Evolutionary conservation across 495 filamentous ascomycete species (phyloP).

Genomic region (Daldinia decipiens): DNA sequence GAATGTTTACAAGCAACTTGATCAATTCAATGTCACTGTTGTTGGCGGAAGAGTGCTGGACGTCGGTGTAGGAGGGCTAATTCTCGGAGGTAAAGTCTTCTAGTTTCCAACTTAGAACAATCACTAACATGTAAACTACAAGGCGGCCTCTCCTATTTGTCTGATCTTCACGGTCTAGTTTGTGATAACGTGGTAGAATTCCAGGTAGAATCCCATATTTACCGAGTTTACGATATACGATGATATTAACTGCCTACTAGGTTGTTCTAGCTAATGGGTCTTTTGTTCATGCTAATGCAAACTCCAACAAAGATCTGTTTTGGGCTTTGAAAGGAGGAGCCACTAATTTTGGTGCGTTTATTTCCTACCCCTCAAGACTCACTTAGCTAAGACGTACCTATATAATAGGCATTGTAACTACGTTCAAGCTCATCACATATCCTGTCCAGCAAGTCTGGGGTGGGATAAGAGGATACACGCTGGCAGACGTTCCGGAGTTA

Average conservation of each 20-base stretch:
- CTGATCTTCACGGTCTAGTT: constrained; percentile 2
- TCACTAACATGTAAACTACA: not conserved
- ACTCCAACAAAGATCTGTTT: not conserved
- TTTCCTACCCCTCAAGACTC: not conserved
- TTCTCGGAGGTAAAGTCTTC: constrained; percentile 1
- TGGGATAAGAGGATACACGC: not conserved
- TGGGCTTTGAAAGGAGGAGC: constrained; percentile 13
- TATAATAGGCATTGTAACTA: not conserved
- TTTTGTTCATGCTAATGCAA: not conserved
- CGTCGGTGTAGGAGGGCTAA: not conserved
- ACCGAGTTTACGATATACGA: not conserved
- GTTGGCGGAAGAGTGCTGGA: not conserved
- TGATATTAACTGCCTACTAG: not conserved
- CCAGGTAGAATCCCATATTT: not conserved
- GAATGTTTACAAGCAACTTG: not conserved
- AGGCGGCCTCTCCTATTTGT: constrained; percentile 6
- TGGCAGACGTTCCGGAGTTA: not conserved
- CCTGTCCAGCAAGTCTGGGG: constrained; percentile 6
- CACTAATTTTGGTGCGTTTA: constrained; percentile 3
- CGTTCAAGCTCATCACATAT: not conserved
- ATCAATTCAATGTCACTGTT: not conserved
- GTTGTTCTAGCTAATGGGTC: constrained; percentile 1
- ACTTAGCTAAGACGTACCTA: not conserved
- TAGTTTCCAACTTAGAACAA: no score
- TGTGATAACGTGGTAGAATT: constrained; percentile 1